Percentiles rank a stretch among this genome's conserved stretches.
Evolutionary conservation across 306 rosid species (phyloP).

Genomic region (Cucurbita argyrosperma): DNA sequence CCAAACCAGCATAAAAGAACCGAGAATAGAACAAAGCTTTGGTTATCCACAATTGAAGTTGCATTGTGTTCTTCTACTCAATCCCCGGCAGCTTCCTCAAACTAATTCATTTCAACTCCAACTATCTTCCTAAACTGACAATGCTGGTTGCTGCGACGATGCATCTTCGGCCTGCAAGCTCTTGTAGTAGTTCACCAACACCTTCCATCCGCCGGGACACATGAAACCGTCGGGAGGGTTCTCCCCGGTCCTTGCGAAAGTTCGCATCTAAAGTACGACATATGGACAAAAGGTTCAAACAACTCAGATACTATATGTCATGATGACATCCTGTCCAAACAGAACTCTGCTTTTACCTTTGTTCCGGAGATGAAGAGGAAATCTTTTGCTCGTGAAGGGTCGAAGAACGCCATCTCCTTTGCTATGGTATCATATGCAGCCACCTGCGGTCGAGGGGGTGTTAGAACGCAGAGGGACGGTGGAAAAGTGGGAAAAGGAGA

Average conservation of each 20-base stretch:
- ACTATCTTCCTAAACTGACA: conserved; percentile 28
- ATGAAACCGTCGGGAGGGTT: conserved; percentile 91
- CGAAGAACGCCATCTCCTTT: conserved; percentile 90
- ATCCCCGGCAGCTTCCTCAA: neutral
- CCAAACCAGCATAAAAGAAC: neutral
- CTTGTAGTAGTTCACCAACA: conserved; percentile 66
- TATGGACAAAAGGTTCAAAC: neutral
- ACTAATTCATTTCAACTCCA: neutral
- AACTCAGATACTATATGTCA: neutral
- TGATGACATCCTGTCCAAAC: neutral
- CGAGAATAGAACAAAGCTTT: neutral
- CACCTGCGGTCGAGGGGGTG: conserved; percentile 38
- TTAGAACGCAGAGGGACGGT: neutral
- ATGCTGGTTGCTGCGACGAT: conserved; percentile 43
- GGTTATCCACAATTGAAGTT: neutral
- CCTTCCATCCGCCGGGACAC: conserved; percentile 96
- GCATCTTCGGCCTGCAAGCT: conserved; percentile 66
- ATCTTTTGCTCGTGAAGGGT: conserved; percentile 67
- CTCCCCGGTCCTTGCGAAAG: conserved; percentile 75
- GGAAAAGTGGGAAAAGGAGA: neutral
- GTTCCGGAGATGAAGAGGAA: conserved; percentile 96
- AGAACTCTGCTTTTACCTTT: conserved; percentile 40
- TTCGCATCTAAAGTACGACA: conserved; percentile 53
- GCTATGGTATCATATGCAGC: conserved; percentile 80
- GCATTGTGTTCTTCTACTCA: neutral